Conservation (phyloP, 2,329 filamentous ascomycete species). For the Stagonosporopsis tanaceti region DNA sequence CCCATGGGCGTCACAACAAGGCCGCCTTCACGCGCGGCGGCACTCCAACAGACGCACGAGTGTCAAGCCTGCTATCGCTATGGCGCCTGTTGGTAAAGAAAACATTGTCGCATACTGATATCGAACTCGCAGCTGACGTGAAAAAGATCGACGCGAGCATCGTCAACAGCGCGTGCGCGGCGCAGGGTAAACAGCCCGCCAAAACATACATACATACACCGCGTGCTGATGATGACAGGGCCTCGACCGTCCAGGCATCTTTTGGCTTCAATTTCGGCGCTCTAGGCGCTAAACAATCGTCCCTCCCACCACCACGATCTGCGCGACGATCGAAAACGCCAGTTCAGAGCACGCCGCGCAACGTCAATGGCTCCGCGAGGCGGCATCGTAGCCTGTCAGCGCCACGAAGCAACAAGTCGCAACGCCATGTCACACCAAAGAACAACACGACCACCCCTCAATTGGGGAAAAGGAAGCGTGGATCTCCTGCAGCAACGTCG, state of each 20-base stretch:
- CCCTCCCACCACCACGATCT: slow-evolving; percentile 35
- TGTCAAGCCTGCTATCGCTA: slow-evolving; percentile 30
- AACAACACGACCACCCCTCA: slow-evolving; percentile 36
- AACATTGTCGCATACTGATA: not conserved
- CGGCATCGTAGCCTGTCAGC: slow-evolving; percentile 42
- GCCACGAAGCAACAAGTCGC: slow-evolving; percentile 32
- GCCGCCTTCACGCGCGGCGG: slow-evolving; percentile 28
- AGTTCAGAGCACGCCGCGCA: slow-evolving; percentile 29
- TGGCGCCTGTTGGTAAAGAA: slow-evolving; percentile 46
- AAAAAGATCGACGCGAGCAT: slow-evolving; percentile 61
- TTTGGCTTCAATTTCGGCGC: slow-evolving; percentile 56
- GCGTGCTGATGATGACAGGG: slow-evolving; percentile 47
- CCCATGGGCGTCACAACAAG: slow-evolving; percentile 28
- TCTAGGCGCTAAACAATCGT: slow-evolving; percentile 39
- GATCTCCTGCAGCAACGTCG: slow-evolving; percentile 23
- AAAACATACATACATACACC: slow-evolving; percentile 1
- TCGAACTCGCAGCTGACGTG: slow-evolving; percentile 14
- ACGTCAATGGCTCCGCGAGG: slow-evolving; percentile 32
- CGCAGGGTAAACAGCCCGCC: slow-evolving; percentile 58
- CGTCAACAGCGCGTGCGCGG: slow-evolving; percentile 65
- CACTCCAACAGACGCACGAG: slow-evolving; percentile 18
- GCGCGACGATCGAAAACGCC: slow-evolving; percentile 41
- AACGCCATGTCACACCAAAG: slow-evolving; percentile 27
- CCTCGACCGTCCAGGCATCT: slow-evolving; percentile 57
- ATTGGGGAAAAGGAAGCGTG: slow-evolving; percentile 47